A percentile compares a stretch with the other conserved stretches of the same genome.
phyloP scores from a whole-genome alignment of 768 basidiomycete genomes.

The Cystobasidium onofrii region DNA sequence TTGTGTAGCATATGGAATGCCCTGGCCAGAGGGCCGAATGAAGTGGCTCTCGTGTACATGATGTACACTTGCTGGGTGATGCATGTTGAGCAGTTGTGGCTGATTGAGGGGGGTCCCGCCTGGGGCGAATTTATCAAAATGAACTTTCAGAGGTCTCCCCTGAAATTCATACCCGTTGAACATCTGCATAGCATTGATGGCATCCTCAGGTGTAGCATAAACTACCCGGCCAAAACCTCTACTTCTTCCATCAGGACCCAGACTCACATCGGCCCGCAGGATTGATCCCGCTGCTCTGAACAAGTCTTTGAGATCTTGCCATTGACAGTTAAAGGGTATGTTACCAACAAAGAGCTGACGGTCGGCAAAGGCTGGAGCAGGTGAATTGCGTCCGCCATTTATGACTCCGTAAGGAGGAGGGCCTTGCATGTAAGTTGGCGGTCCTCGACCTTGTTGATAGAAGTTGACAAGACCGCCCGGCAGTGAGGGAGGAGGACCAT shows the following conservation, averaged over 20 bases:
- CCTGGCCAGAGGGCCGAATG: neutral
- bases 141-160: constrained; percentile 77
- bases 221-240: constrained; percentile 88
- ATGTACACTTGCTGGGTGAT: constrained; percentile 17
- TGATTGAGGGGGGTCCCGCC: constrained; percentile 9
- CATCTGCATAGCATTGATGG: constrained; percentile 71
- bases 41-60: neutral
- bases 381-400: neutral
- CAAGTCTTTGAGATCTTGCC: constrained; percentile 96
- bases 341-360: constrained; percentile 71
- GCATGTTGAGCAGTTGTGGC: neutral
- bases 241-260: constrained; percentile 78
- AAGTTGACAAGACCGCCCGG: constrained; percentile 33
- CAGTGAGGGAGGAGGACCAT: neutral
- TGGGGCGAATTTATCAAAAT: constrained; percentile 66
- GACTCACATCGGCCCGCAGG: constrained; percentile 78
- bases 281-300: constrained; percentile 86
- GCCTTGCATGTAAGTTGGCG: neutral
- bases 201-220: constrained; percentile 72
- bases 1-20: neutral
- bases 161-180: constrained; percentile 92
- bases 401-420: constrained; percentile 22
- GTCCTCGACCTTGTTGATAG: constrained; percentile 7
- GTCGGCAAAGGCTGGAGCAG: constrained; percentile 36
- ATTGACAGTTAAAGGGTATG: constrained; percentile 86